These are phyloP conservation scores for Saccharomycopsis sp. DNA, from an alignment of 805 yeast species.

Conservation along the genomic window DNA sequence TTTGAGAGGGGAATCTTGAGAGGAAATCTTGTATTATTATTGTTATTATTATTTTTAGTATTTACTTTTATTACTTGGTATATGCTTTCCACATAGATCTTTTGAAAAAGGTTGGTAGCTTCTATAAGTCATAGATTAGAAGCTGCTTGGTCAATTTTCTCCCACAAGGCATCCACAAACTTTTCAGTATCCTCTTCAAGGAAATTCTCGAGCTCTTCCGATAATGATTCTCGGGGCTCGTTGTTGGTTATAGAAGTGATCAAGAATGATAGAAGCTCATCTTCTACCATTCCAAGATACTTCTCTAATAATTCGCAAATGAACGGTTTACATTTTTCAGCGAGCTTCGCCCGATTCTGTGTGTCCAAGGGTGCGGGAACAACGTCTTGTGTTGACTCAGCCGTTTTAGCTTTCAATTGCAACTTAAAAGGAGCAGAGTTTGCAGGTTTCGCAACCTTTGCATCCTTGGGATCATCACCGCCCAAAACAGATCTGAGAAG, in stretches of 20 bases:
- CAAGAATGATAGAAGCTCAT: slow-evolving; percentile 38
- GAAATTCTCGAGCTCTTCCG: slow-evolving; percentile 40
- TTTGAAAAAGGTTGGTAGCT: no score
- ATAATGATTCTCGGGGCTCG: slow-evolving; percentile 28
- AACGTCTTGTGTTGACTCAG: slow-evolving; percentile 7
- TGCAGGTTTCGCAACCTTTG: neutral
- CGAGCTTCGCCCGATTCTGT: no score
- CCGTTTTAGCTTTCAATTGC: slow-evolving; percentile 5
- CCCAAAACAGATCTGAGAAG: slow-evolving; percentile 20
- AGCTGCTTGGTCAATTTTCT: no score
- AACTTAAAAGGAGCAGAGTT: neutral
- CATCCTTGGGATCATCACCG: neutral
- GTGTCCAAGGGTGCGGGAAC: no score
- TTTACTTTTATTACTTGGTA: no score
- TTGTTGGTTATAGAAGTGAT: slow-evolving; percentile 30
- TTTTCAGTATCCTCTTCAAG: slow-evolving; percentile 40
- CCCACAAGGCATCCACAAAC: slow-evolving; percentile 36
- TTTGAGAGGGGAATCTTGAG: no score
- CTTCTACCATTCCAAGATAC: slow-evolving; percentile 45
- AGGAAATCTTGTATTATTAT: no score
- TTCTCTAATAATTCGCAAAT: slow-evolving; percentile 40
- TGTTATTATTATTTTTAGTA: neutral
- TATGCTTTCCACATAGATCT: no score
- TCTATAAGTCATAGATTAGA: no score
- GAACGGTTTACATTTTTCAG: slow-evolving; percentile 27